Evolutionary conservation across 768 basidiomycete genomes (phyloP), one percentile per base, ranked within the genome.

Genomic region (Tricholomella constricta): DNA sequence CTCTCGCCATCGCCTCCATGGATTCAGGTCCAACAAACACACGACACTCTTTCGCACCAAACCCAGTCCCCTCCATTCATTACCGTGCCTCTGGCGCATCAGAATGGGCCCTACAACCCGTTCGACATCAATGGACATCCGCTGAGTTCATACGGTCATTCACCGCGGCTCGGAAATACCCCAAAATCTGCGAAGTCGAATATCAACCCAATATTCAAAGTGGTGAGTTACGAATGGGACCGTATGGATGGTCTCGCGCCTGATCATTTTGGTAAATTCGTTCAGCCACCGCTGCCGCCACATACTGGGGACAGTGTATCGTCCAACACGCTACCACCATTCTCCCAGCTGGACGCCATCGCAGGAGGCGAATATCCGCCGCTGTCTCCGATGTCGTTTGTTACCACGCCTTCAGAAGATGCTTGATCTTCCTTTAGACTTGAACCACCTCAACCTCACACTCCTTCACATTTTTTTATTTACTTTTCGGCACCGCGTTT

Each of bases 121-220:
- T 80, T 76, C 62, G 85, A 87, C 51, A 69, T 78, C 61, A 74
- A 79, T 62, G 77, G 78, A 31, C 77, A 78, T 53, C 46, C 82
- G 5, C 77, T 82, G 48, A 85, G 78, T 59, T 77, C 81, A 14
- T 68, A 75, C 57, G 80, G 80, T 42, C 80, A 82, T 62, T 83
- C 86, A 15, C 80, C 86, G 45, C 84, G 82, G 59, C 80, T 86
- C 31, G 78, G 78, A 42, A 70, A 78, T 48, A 81, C 80, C 14
- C 78, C 88, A 32, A 86, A 85, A 65, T 81, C 85, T 41, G 78
- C 85, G 22, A 84, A 85, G 65, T 82, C 85, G 45, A 80, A 78
- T 29, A 89, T 91, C 64, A 91, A 93, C 69, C 89, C 91, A 25
- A 91, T 92, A 67, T 93, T 93, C 78, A 87, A 89, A 82, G 90